Evolutionary conservation across 805 yeast genomes (phyloP).

Genomic region (Spathaspora sp.): DNA sequence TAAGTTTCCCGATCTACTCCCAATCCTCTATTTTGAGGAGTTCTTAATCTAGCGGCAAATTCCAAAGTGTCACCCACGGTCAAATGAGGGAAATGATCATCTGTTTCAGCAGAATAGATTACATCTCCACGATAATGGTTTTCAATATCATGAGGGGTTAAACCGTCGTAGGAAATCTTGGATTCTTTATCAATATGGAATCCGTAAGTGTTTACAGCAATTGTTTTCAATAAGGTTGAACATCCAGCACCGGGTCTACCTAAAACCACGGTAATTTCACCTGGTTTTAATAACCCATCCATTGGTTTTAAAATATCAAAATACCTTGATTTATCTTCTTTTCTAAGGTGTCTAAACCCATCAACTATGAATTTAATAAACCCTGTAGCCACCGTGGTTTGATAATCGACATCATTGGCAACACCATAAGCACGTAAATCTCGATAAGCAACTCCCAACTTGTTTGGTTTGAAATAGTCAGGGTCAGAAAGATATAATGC

Average conservation of each 20-base stretch:
- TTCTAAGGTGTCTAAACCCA: conserved; percentile 12
- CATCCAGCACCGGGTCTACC: conserved; percentile 44
- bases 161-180: conserved; percentile 30
- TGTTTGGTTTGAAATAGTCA: conserved; percentile 59
- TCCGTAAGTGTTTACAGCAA: conserved; percentile 36
- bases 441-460: conserved; percentile 57
- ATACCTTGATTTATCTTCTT: conserved; percentile 20
- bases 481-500: conserved; percentile 51
- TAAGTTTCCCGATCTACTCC: conserved; percentile 30
- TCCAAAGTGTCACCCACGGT: conserved; percentile 54
- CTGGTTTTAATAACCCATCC: conserved; percentile 35
- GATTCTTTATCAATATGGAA: conserved; percentile 32
- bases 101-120: conserved; percentile 49
- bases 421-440: conserved; percentile 60
- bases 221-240: conserved; percentile 37
- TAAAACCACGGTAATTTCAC: conserved; percentile 37
- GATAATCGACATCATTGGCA: conserved; percentile 67
- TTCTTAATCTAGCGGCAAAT: conserved; percentile 52
- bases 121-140: conserved; percentile 35
- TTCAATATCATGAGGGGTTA: conserved; percentile 24
- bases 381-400: conserved; percentile 51
- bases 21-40: conserved; percentile 36
- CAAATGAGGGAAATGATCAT: conserved; percentile 53
- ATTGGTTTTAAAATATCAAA: conserved; percentile 31
- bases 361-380: conserved; percentile 21